phyloP scores from a whole-genome alignment of 306 rosid species.

The Quercus agrifolia region DNA sequence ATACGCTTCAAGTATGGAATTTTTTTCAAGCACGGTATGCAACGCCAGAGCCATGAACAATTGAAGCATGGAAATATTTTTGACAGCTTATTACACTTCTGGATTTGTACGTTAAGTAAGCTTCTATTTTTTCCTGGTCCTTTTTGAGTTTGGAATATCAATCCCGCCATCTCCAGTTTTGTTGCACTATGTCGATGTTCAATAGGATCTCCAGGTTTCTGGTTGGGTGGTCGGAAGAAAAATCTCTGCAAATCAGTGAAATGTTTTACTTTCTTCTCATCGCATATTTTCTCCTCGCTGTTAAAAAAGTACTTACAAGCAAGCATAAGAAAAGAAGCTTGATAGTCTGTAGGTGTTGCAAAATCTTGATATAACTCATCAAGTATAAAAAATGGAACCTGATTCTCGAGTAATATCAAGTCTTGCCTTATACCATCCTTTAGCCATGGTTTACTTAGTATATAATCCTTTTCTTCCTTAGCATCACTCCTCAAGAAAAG shows the following conservation, averaged over 20 bases:
- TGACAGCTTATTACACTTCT: neutral
- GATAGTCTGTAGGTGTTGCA: neutral
- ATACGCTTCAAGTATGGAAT: neutral
- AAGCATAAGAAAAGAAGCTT: neutral
- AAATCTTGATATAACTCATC: neutral
- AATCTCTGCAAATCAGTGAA: neutral
- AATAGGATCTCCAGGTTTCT: neutral
- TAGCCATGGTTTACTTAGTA: slow-evolving; percentile 27
- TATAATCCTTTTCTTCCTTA: neutral
- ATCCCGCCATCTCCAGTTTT: slow-evolving; percentile 8
- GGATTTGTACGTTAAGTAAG: neutral
- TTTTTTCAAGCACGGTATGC: neutral
- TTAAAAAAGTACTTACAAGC: neutral
- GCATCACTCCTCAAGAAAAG: neutral
- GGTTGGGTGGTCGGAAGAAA: neutral
- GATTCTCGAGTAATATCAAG: slow-evolving; percentile 30
- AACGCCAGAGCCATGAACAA: neutral
- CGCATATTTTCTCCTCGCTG: too few relatives aligned
- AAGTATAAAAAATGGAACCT: slow-evolving; percentile 24
- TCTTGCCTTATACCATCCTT: slow-evolving; percentile 8
- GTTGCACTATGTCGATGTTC: slow-evolving; percentile 8
- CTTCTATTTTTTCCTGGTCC: neutral
- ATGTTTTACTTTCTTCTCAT: too few relatives aligned
- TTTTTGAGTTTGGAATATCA: neutral
- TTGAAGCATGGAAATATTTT: neutral